Base-by-base conservation (phyloP, 768 basidiomycete genomes). In the Solioccasus polychromus region DNA sequence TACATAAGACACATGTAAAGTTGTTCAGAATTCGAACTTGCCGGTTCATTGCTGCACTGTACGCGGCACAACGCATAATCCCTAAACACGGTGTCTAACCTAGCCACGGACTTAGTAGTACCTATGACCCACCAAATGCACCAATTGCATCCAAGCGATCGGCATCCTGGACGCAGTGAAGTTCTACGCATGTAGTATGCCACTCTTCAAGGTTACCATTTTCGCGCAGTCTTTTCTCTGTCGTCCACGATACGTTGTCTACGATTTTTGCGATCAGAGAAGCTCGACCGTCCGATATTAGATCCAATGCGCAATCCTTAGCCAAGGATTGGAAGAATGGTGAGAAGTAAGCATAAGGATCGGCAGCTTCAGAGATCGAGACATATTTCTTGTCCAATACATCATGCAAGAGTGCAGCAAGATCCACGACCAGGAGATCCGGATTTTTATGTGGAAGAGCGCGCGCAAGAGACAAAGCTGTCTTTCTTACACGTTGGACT, bases 381-480 rank as follows among this genome's bases (percentile, higher is more conserved):
- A 83, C 82, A 58, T 92, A 90, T 71, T 92, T 91, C 69, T 86
- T 88, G 75, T 91, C 88, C 26, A 89, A 70, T 32, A 92, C 75
- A 64, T 95, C 92, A 58, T 94, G 92, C 35, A 94, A 77, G 30
- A 95, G 76, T n/a, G 92, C 86, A 24, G 87, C 85, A 37, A 94
- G 70, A 64, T 94, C 92, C 19, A 94, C 77, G 5, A 81, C 76
- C 18, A 93, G 68, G 2, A 92, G 65, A 68, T 94, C 88, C 3
- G 82, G 81, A 32, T 67, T 67, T 11, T 67, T 62, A 8, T 69
- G 50, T 8, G 66, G 51, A 24, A 78, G 53, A 11, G 73, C 67
- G 14, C 68, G 68, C 10, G 89, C 91, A 31, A 94, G 71, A 7
- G 73, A 63, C 22, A 94, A 56, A 2, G 92, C 88, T 1, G 86